Conservation (phyloP, 352 stramenopile species). For the Phytopythium cucurbitacearum region DNA sequence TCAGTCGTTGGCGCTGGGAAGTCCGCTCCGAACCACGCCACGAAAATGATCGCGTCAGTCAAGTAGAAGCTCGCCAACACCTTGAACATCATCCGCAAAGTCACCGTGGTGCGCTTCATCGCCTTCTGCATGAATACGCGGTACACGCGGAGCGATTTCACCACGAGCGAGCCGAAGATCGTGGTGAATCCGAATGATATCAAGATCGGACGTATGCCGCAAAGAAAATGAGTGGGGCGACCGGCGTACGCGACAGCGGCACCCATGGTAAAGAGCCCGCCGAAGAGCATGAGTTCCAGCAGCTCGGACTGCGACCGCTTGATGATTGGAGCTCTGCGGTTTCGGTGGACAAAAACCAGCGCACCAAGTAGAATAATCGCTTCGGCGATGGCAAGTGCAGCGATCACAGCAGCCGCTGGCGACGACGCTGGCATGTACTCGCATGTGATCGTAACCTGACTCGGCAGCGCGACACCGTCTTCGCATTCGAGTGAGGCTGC, state of each 20-base stretch:
- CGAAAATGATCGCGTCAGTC: constrained; percentile 33
- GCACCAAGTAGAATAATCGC: constrained; percentile 8
- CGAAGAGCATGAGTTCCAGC: constrained; percentile 31
- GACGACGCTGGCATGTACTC: constrained; percentile 21
- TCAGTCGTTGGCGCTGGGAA: constrained; percentile 23
- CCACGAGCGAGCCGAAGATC: constrained; percentile 37
- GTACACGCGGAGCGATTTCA: constrained; percentile 55
- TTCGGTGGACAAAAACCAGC: constrained; percentile 20
- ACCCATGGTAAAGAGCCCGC: constrained; percentile 29
- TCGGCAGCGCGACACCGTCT: constrained; percentile 8
- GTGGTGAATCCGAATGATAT: constrained; percentile 33
- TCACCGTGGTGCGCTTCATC: constrained; percentile 40
- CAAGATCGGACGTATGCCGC: constrained; percentile 25
- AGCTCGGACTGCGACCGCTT: constrained; percentile 44
- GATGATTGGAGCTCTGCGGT: constrained; percentile 34
- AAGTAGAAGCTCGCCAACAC: constrained; percentile 27
- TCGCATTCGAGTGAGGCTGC: constrained; percentile 21
- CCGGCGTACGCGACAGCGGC: constrained; percentile 30
- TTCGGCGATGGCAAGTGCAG: constrained; percentile 11
- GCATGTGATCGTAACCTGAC: constrained; percentile 12
- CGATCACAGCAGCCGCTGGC: constrained; percentile 9
- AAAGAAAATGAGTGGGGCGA: constrained; percentile 17
- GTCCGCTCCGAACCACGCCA: constrained; percentile 29
- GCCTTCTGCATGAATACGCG: constrained; percentile 38
- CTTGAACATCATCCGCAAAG: constrained; percentile 26